phyloP scores from a whole-genome alignment of 805 yeast genomes.

The Starmera quercuum region DNA sequence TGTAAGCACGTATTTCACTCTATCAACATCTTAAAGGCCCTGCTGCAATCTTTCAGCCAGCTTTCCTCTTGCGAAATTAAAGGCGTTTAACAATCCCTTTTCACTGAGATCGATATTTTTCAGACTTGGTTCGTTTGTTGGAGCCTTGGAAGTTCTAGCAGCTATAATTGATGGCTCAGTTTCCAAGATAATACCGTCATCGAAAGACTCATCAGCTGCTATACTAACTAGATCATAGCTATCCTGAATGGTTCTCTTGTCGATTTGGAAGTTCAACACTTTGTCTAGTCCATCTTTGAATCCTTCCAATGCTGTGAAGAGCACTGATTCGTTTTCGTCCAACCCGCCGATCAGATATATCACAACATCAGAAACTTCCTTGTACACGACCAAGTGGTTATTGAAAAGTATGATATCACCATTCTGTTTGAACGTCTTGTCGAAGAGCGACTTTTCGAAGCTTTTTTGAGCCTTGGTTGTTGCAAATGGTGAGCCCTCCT shows the following conservation, averaged over 20 bases:
- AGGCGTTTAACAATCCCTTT: constrained; percentile 74
- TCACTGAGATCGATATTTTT: constrained; percentile 60
- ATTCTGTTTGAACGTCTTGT: constrained; percentile 73
- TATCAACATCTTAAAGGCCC: constrained; percentile 29
- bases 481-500: constrained; percentile 24
- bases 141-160: constrained; percentile 85
- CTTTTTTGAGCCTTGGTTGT: constrained; percentile 57
- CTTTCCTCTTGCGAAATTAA: constrained; percentile 80
- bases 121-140: constrained; percentile 57
- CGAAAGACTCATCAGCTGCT: constrained; percentile 87
- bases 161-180: constrained; percentile 83
- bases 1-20: no score
- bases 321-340: constrained; percentile 79
- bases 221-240: constrained; percentile 80
- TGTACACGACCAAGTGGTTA: constrained; percentile 75
- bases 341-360: constrained; percentile 65
- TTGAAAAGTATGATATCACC: constrained; percentile 78
- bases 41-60: constrained; percentile 44
- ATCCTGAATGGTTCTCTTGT: constrained; percentile 70
- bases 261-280: constrained; percentile 59
- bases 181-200: constrained; percentile 89
- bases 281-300: constrained; percentile 77
- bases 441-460: constrained; percentile 67
- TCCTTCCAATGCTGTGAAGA: constrained; percentile 70
- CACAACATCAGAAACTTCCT: constrained; percentile 70